Conservation (phyloP, 2,329 filamentous ascomycete species). For the Trichoderma citrinoviride region DNA sequence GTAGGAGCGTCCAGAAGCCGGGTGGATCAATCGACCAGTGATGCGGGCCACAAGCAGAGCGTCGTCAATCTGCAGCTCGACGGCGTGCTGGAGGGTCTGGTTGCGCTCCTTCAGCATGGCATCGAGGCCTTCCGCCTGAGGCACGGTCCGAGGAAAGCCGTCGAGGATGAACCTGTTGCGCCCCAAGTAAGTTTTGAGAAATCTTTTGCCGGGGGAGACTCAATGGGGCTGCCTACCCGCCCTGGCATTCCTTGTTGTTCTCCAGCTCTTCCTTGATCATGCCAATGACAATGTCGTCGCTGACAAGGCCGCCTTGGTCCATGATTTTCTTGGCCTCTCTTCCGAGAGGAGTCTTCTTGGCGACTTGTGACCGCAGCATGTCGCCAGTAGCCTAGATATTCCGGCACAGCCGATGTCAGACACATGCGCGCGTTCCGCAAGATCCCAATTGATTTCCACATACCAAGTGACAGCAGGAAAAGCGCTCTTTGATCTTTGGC, state of each 20-base stretch:
- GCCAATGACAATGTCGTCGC: constrained; percentile 98
- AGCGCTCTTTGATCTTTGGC: constrained; percentile 97
- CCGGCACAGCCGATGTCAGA: constrained; percentile 12
- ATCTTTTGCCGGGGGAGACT: constrained; percentile 14
- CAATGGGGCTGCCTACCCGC: constrained; percentile 61
- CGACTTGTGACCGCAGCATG: constrained; percentile 97
- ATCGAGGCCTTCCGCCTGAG: constrained; percentile 92
- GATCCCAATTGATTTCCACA: constrained; percentile 34
- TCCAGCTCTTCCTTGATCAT: constrained; percentile 99
- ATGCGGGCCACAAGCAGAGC: constrained; percentile 90
- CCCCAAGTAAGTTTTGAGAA: neutral
- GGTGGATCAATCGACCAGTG: constrained; percentile 93
- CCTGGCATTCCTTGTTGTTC: constrained; percentile 91
- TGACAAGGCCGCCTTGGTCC: constrained; percentile 96
- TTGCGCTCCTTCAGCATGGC: constrained; percentile 77
- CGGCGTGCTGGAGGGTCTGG: constrained; percentile 87
- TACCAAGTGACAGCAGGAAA: constrained; percentile 95
- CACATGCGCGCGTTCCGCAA: neutral
- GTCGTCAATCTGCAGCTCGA: constrained; percentile 97
- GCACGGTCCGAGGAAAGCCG: constrained; percentile 94
- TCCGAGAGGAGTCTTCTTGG: constrained; percentile 92
- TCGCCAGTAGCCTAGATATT: constrained; percentile 81
- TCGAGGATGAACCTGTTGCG: constrained; percentile 87
- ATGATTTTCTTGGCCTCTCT: constrained; percentile 99
- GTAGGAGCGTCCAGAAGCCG: constrained; percentile 92